These are phyloP conservation scores for Alopecurus myosuroides DNA, from an alignment of 176 grass and related monocot genomes.

Conservation along the genomic window DNA sequence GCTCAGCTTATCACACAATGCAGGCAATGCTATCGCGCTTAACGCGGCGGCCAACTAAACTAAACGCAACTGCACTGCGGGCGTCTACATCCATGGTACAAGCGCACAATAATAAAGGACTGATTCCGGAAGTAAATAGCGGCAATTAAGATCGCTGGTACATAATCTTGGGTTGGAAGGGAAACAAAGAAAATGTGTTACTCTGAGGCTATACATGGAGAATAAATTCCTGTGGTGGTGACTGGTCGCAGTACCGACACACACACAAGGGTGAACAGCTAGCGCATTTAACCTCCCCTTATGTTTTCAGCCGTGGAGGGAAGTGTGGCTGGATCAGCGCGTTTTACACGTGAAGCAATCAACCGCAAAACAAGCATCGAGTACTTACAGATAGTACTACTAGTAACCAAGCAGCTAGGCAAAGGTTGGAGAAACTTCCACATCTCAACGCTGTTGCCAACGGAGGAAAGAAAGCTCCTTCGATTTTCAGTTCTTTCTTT, in stretches of 20 bases:
- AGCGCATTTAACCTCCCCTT: neutral
- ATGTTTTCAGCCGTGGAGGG: slow-evolving; percentile 21
- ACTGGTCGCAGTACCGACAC: slow-evolving; percentile 24
- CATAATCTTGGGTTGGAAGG: slow-evolving; percentile 35
- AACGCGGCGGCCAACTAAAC: slow-evolving; percentile 5
- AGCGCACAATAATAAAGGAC: slow-evolving; percentile 3
- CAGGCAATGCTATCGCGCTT: neutral
- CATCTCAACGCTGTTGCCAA: neutral
- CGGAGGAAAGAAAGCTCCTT: neutral
- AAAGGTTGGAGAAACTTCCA: slow-evolving; percentile 7
- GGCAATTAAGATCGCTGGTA: slow-evolving; percentile 25
- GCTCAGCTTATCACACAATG: slow-evolving; percentile 6
- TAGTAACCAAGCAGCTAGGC: neutral
- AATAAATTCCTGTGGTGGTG: slow-evolving; percentile 24
- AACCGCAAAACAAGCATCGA: neutral
- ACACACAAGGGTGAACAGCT: slow-evolving; percentile 1
- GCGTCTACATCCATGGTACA: slow-evolving; percentile 16
- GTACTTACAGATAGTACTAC: neutral
- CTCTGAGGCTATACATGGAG: slow-evolving; percentile 27
- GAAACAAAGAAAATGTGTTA: slow-evolving; percentile 24
- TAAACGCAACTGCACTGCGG: slow-evolving; percentile 27
- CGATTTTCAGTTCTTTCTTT: neutral
- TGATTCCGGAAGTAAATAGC: neutral
- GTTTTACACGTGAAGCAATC: slow-evolving; percentile 36
- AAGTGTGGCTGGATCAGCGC: slow-evolving; percentile 11